Base-by-base conservation (phyloP, 176 grass and related monocot genomes). In the Puya raimondii region DNA sequence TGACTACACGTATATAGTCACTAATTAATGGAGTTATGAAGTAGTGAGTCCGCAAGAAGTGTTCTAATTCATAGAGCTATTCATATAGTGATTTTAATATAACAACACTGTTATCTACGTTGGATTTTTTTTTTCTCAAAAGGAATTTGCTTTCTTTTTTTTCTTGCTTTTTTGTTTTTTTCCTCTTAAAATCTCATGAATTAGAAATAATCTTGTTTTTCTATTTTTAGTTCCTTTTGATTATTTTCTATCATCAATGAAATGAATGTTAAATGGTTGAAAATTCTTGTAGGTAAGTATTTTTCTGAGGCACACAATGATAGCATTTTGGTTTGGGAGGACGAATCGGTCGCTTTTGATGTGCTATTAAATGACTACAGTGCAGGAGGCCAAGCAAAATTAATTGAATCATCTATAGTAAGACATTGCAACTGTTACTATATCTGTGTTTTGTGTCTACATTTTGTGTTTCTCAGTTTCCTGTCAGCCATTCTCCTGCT, bases 241-340 rank as follows among this genome's bases (percentile, higher is more conserved):
- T 53, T 69, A 23, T 13, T 12, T 66, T 47, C 16, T 15, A 8
- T 66, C 29, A 47, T 48, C 64, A 33, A 66, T 15, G 5, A 17
- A 33, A 48, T 15, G 5, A 17, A 16, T 58, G 16, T 59, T 18
- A 76, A 47, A 5, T 67, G 22, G 10, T 54, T 54, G 65, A 63
- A 10, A 75, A 68, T 80, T 69, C 47, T 51, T 82, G 53, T 78
- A 96, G 91, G 80, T 52, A 78, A 96, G 22, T 88, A 91, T 72
- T 91, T 96, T 65, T 79, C 91, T 69, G 48, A 70, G 57, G 69
- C 76, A 16, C 68, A 77, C 49, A 71, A 91, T 72, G 83, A 84
- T 68, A 78, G 14, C 22, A 71, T 96, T 79, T 96, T 63, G 53
- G 85, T 96, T 15, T 84, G 85, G 91, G 88, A 96, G 85, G 66